Conservation (phyloP, 768 basidiomycete genomes). For the Mycena latifolia region DNA sequence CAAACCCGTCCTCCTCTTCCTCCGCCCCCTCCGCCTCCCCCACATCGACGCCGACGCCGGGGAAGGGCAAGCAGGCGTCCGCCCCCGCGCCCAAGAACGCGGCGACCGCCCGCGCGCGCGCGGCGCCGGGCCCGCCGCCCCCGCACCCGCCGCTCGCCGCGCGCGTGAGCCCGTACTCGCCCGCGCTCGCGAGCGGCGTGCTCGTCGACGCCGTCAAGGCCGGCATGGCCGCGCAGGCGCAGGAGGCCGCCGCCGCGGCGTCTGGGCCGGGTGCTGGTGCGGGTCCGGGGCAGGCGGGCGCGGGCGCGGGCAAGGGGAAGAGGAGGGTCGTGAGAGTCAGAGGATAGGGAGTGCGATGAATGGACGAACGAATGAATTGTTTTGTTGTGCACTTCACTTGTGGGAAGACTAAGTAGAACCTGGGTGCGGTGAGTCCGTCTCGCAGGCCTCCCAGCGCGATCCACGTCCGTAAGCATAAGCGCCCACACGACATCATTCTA, state of each 20-base stretch:
- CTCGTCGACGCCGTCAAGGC: conserved; percentile 89
- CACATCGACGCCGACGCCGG: conserved; percentile 12
- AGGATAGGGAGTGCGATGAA: conserved; percentile 57
- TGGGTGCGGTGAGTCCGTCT: no score
- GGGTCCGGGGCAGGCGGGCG: conserved; percentile 44
- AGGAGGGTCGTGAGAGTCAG: conserved; percentile 84
- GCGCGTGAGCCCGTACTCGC: conserved; percentile 85
- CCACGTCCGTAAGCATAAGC: no score
- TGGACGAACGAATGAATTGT: no score
- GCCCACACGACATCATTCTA: no score
- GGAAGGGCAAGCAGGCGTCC: conserved; percentile 65
- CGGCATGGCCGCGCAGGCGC: conserved; percentile 74
- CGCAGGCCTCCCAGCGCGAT: no score
- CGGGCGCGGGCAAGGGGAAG: conserved; percentile 75
- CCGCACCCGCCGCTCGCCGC: conserved; percentile 80
- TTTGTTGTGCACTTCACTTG: no score
- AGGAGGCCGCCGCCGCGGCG: conserved; percentile 65
- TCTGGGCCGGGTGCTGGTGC: conserved; percentile 43
- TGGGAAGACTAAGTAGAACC: no score
- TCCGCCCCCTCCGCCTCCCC: conserved; percentile 38
- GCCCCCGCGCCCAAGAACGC: conserved; percentile 53
- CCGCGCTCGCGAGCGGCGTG: conserved; percentile 80
- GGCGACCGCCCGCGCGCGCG: conserved; percentile 50
- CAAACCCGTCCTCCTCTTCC: conserved; percentile 66
- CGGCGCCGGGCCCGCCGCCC: conserved; percentile 76